phyloP scores from a whole-genome alignment of 345 rosid genomes.

The Draba incana region DNA sequence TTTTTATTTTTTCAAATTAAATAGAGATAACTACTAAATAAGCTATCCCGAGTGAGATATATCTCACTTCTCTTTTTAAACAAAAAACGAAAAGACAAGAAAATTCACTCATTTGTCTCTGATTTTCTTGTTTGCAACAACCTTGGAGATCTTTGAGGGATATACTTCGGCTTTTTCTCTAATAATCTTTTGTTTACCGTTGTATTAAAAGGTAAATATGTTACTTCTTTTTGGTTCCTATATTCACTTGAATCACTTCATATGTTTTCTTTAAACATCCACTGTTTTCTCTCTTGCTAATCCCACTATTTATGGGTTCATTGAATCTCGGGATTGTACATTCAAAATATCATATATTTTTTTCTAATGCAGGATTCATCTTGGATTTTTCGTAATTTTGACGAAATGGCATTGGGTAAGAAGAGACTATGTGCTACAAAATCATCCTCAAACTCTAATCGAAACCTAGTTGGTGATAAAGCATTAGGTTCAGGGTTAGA shows the following conservation, averaged over 20 bases:
- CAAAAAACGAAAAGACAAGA: background rate
- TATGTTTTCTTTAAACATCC: slow-evolving; percentile 26
- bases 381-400: background rate
- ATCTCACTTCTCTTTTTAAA: background rate
- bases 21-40: background rate
- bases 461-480: slow-evolving; percentile 23
- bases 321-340: slow-evolving; percentile 4
- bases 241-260: slow-evolving; percentile 26
- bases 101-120: background rate
- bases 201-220: background rate
- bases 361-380: slow-evolving; percentile 14
- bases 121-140: background rate
- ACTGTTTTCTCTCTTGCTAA: slow-evolving; percentile 12
- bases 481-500: slow-evolving; percentile 40
- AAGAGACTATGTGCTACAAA: slow-evolving; percentile 37
- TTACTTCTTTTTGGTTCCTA: background rate
- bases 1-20: background rate
- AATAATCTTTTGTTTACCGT: background rate
- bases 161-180: slow-evolving; percentile 13
- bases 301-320: slow-evolving; percentile 22
- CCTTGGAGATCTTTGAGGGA: background rate
- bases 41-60: background rate
- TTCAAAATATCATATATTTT: background rate
- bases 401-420: slow-evolving; percentile 52
- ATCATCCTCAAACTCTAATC: slow-evolving; percentile 22